A percentile compares a stretch with the other conserved stretches of the same genome.
phyloP scores from a whole-genome alignment of 2,329 filamentous ascomycete species.

The Xylaria sp. region DNA sequence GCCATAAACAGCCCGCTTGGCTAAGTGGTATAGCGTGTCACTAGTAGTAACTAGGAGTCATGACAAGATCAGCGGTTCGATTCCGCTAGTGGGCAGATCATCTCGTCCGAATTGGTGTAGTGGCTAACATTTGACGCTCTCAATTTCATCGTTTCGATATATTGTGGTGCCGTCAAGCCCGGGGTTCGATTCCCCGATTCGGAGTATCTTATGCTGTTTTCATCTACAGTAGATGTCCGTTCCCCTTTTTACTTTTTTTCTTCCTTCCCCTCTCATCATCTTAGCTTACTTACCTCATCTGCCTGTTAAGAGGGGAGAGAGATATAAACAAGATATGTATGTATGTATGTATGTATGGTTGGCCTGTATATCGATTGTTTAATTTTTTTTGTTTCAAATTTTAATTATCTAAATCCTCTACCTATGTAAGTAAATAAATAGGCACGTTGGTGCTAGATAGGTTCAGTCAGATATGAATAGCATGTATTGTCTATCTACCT shows the following conservation, averaged over 20 bases:
- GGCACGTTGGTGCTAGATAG: no score
- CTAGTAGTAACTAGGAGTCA: slow-evolving; percentile 14
- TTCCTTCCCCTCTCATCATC: not conserved
- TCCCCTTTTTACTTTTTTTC: not conserved
- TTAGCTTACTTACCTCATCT: no score
- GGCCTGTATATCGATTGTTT: no score
- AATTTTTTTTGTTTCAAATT: no score
- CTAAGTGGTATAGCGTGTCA: slow-evolving; percentile 27
- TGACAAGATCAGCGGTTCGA: slow-evolving; percentile 27
- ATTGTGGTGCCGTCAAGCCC: slow-evolving; percentile 28
- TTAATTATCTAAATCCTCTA: no score
- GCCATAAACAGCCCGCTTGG: slow-evolving; percentile 17
- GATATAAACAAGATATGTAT: no score
- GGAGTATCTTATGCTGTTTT: slow-evolving; percentile 20
- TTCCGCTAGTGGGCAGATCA: slow-evolving; percentile 22
- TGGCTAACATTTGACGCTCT: slow-evolving; percentile 45
- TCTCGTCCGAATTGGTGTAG: slow-evolving; percentile 42
- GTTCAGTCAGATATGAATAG: not conserved
- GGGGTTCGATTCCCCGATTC: slow-evolving; percentile 41
- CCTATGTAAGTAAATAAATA: no score
- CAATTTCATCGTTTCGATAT: slow-evolving; percentile 18
- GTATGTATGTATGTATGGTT: no score
- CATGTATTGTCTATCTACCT: not conserved
- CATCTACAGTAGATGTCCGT: no score
- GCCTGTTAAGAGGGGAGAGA: no score